phyloP scores from a whole-genome alignment of 176 grass and related monocot genomes.

The Oryza australiensis region DNA sequence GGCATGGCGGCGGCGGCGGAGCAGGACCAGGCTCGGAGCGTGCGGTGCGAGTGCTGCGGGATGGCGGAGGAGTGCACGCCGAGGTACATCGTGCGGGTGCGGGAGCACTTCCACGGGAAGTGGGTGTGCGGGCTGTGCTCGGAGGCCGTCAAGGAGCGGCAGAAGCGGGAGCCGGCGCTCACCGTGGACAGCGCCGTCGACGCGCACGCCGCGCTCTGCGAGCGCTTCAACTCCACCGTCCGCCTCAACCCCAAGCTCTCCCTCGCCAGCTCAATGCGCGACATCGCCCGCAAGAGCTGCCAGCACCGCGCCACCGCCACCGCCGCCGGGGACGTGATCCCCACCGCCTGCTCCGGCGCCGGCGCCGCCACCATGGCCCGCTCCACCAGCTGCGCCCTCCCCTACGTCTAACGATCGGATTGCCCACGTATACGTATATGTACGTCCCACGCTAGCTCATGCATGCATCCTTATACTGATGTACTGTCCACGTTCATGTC shows the following conservation, averaged over 20 bases:
- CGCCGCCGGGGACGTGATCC: neutral
- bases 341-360: constrained; percentile 2
- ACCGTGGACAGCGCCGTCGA: constrained; percentile 54
- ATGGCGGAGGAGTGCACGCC: constrained; percentile 92
- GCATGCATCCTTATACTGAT: neutral
- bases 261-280: constrained; percentile 79
- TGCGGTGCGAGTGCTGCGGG: constrained; percentile 88
- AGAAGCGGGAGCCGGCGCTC: constrained; percentile 45
- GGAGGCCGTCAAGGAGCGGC: constrained; percentile 81
- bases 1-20: neutral
- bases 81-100: constrained; percentile 69
- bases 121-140: constrained; percentile 90
- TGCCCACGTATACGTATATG: neutral
- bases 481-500: neutral
- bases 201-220: constrained; percentile 56
- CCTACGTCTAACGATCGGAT: constrained; percentile 31
- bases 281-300: constrained; percentile 82
- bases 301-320: constrained; percentile 27
- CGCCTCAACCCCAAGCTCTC: constrained; percentile 83
- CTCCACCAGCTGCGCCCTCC: constrained; percentile 28
- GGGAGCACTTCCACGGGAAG: constrained; percentile 67
- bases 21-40: constrained; percentile 41
- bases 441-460: neutral
- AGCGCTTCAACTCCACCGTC: constrained; percentile 73
- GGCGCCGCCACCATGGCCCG: constrained; percentile 11